phyloP scores from a whole-genome alignment of 495 filamentous ascomycete species.

The Aspergillus cavernicola region DNA sequence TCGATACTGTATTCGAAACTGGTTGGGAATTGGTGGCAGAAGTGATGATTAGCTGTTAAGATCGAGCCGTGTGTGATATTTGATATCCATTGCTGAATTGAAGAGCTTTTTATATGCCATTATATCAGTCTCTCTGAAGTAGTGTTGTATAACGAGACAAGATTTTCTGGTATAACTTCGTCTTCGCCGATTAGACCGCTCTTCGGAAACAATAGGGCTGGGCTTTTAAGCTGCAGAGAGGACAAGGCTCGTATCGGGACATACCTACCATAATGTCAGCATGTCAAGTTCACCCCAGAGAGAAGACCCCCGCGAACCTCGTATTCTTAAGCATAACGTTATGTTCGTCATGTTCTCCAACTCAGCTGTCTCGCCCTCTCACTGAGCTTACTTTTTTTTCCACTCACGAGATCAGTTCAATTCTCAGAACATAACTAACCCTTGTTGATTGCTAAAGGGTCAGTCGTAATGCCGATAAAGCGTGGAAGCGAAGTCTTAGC shows the following conservation, averaged over 20 bases:
- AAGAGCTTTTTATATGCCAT: neutral
- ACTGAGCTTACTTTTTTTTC: too few species aligned
- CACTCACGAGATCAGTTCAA: too few species aligned
- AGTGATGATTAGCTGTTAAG: neutral
- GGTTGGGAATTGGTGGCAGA: neutral
- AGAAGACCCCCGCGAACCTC: neutral
- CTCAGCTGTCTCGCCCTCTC: neutral
- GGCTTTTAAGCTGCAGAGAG: neutral
- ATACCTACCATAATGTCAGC: neutral
- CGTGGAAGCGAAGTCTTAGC: slow-evolving; percentile 1
- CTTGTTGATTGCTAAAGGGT: neutral
- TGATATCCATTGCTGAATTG: neutral
- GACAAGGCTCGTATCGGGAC: neutral
- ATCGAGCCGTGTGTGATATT: neutral
- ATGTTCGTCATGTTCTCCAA: neutral
- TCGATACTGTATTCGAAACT: neutral
- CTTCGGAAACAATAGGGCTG: neutral
- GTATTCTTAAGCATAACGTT: slow-evolving; percentile 1
- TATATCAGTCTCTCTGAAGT: neutral
- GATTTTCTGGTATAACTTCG: too few species aligned
- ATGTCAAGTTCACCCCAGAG: neutral
- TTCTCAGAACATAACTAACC: too few species aligned
- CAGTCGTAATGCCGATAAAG: neutral
- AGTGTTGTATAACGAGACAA: neutral
- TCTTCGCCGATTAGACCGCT: neutral